Percentiles rank a stretch among this genome's conserved stretches.
Conservation (phyloP, 495 filamentous ascomycete species). For the Rhizodiscina lignyota region DNA sequence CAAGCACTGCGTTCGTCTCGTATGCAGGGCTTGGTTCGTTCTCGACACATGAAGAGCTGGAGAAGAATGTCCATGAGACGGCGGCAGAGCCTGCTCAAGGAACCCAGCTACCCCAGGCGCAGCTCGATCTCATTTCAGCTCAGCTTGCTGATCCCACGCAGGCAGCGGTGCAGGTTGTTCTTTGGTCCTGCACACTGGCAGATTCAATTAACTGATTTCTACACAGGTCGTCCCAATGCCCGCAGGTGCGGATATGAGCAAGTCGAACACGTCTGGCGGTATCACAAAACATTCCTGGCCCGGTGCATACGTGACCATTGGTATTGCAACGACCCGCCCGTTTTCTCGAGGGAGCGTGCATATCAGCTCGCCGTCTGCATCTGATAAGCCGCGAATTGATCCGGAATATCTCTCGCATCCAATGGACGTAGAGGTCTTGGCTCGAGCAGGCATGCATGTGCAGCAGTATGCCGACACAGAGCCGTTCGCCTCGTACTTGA, state of each 20-base stretch:
- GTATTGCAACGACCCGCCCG: conserved; percentile 2
- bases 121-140: neutral
- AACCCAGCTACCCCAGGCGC: neutral
- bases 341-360: conserved; percentile 9
- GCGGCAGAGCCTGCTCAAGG: neutral
- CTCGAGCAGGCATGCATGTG: neutral
- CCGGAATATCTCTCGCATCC: conserved; percentile 8
- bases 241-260: neutral
- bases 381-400: conserved; percentile 2
- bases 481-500: neutral
- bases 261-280: neutral
- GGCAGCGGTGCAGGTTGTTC: neutral
- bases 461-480: neutral
- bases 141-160: neutral
- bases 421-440: conserved; percentile 4
- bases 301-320: neutral
- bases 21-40: too few relatives aligned
- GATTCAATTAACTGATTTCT: too few relatives aligned
- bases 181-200: too few relatives aligned
- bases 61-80: too few relatives aligned
- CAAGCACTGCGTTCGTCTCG: neutral
- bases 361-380: conserved; percentile 4
- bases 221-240: too few relatives aligned
- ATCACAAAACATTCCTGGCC: neutral
- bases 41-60: too few relatives aligned